phyloP scores from a whole-genome alignment of 768 basidiomycete genomes.

The Pleurotus platypus region DNA sequence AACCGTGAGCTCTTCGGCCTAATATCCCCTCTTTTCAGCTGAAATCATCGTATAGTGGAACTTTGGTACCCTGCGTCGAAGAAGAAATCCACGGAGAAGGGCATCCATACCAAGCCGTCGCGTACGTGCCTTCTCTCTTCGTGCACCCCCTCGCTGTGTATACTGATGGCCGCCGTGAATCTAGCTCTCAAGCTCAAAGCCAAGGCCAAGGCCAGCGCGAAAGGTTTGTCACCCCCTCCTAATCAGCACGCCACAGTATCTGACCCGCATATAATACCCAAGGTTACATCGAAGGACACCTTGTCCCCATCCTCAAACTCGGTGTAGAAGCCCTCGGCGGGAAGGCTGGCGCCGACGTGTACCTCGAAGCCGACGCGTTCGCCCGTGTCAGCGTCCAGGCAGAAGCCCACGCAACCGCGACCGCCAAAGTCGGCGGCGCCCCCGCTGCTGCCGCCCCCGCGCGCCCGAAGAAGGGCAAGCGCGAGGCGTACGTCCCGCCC shows the following conservation, averaged over 20 bases:
- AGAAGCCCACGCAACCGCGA: neutral
- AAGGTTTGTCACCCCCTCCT: neutral
- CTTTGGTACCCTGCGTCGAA: neutral
- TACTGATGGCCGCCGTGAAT: neutral
- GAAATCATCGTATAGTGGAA: neutral
- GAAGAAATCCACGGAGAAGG: neutral
- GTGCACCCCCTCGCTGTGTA: too few relatives aligned
- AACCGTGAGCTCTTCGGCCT: neutral
- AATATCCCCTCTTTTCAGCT: neutral
- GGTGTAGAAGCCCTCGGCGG: neutral
- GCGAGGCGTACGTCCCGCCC: neutral
- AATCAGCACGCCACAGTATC: neutral
- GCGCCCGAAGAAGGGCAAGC: neutral
- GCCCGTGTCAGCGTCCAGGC: neutral
- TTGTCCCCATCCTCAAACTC: neutral
- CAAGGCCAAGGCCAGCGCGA: neutral
- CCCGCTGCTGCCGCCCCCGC: neutral
- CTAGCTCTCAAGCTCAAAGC: neutral
- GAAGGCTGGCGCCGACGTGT: neutral
- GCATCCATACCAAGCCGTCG: neutral
- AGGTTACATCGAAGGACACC: neutral
- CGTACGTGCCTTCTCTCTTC: neutral
- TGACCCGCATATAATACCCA: neutral
- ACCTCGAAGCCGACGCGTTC: neutral
- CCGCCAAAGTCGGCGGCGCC: neutral